Evolutionary conservation across 2,329 filamentous ascomycete species (phyloP), one percentile per base, ranked within the genome.

Genomic region (Sclerotinia trifoliorum): DNA sequence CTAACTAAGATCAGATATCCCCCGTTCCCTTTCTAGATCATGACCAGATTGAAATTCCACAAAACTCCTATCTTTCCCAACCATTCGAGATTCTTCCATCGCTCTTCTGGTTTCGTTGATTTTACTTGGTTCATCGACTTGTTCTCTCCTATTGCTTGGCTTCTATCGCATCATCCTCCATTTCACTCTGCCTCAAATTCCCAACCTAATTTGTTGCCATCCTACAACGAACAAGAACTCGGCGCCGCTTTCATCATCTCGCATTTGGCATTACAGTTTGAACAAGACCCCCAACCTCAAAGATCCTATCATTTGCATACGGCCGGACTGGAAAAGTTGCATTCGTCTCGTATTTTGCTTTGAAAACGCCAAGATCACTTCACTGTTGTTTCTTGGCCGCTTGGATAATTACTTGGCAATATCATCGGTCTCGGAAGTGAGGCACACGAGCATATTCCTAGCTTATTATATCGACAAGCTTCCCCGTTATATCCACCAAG

Each of bases 311-410:
- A 39, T 52, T 29, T 13, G 4, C 15, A 35, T 35, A 58, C 11
- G 42, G 17, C 21, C 15, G 19, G 26, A 39, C 39, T 35, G 15
- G 39, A 35, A 58, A 48, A 3, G 17, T 58, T 10, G 11, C 15
- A 32, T 32, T 21, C 8, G 21, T 26, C 42, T 58, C 64, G 54
- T 66, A 44, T 64, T 55, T n/a, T 51, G 11, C 13, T 44, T 60
- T 29, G 46, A 62, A n/a, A 24, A 56, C 54, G 44, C 63, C 68
- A 63, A 67, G 65, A 67, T 63, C 68, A 54, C 64, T 67, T 67
- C 13, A 57, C 32, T 69, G 66, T 35, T 67, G 58, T 68, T 7
- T 58, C 60, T 69, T 69, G 68, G 64, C 56, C 39, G n/a, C 54
- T 51, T 58, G 54, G 15, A 51, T 66, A 26, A 26, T 51, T 32